Evolutionary conservation across 2,329 filamentous ascomycete genomes (phyloP), one percentile per base, ranked within the genome.

Genomic region (Bipolaris cookei): DNA sequence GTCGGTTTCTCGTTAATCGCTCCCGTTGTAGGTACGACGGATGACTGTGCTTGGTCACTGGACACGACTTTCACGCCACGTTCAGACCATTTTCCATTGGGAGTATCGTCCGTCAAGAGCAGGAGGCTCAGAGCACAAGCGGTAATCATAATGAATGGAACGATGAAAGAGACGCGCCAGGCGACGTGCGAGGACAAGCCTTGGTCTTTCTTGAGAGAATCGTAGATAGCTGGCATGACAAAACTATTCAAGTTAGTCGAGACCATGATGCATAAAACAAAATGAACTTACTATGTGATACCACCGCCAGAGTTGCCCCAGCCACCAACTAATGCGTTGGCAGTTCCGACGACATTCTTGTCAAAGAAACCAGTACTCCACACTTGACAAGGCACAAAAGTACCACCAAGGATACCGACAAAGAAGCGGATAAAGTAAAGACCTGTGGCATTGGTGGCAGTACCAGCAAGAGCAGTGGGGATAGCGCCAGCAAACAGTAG

Each of bases 311-410:
- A 85, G 67, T 96, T 97, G 49, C 92, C 93, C 80, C 90, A 89
- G 13, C 93, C 93, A 39, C 88, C 93, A 1, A 92, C 89, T 16
- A 97, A 78, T 2, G 91, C 90, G 72, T 97, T 97, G 59, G 92
- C 91, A 5, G 91, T 93, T 45, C 93, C 93, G 16, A 97, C 90
- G 23, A 97, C 84, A 68, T 93, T 95, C 80, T 93, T 95, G 79
- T 97, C 92, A 74, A 92, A 97, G 81, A 96, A 97, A 0, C 89
- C 91, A 0, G 92, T 97, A 8, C 89, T 91, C 91, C 92, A 97
- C 6, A 96, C 93, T 73, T 96, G 92, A 75, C 92, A 96, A 11
- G 90, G 90, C 0, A 94, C 90, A 67, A 94, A 94, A 1, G 86
- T 85, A 2, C 88, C 89, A 38, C 90, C 90, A 0, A 94, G 84